Evolutionary conservation across 202 grass and related monocot species (phyloP).

Genomic region (Sporobolus alterniflorus): DNA sequence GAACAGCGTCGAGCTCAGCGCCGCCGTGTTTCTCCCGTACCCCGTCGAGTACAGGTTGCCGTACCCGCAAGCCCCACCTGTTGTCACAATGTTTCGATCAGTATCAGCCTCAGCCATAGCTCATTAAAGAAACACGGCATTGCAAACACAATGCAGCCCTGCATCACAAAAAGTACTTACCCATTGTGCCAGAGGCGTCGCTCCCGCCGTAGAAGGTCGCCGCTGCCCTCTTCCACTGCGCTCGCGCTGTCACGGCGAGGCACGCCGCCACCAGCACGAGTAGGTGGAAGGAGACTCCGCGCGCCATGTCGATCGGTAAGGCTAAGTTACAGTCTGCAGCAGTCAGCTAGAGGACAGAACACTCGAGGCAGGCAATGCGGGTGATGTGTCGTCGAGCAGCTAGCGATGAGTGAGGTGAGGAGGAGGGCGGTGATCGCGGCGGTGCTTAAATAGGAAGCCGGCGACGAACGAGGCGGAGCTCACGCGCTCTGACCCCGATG

Average conservation of each 20-base stretch:
- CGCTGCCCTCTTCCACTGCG: not conserved
- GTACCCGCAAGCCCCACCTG: constrained; percentile 94
- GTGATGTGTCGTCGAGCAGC: not conserved
- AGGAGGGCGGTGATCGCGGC: constrained; percentile 26
- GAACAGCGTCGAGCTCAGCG: constrained; percentile 76
- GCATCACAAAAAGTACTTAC: not conserved
- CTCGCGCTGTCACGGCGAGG: constrained; percentile 26
- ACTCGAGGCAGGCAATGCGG: not conserved
- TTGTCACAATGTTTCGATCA: not conserved
- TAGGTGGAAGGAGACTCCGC: constrained; percentile 2
- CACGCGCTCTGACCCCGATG: constrained; percentile 26
- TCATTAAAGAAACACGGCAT: not conserved
- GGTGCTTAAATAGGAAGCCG: constrained; percentile 47
- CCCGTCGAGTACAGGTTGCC: constrained; percentile 85
- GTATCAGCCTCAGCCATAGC: too few relatives aligned
- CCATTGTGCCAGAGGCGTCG: constrained; percentile 87
- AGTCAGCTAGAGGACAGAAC: not conserved
- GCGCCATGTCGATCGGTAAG: constrained; percentile 40
- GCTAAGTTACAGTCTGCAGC: not conserved
- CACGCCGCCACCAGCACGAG: constrained; percentile 22
- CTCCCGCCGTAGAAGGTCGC: constrained; percentile 85
- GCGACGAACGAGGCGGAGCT: constrained; percentile 31
- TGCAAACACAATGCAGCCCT: not conserved
- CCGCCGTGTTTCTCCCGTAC: constrained; percentile 84
- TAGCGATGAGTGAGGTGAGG: constrained; percentile 31